Conservation (phyloP, 331 rosid species). For the Prunus yedoensis region DNA sequence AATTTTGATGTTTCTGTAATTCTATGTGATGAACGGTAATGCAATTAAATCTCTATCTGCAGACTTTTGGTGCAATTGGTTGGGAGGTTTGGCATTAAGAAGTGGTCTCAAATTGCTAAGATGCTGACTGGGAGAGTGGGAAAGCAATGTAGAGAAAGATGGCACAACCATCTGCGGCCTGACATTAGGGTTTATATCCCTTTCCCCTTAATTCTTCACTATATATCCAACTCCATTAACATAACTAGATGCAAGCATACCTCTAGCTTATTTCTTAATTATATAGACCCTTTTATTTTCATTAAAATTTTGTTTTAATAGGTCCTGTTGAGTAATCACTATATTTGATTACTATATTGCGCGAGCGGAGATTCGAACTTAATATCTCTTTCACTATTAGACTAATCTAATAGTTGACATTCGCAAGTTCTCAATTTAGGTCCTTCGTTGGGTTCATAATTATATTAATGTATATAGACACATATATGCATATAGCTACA, state of each 20-base stretch:
- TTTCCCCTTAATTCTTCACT: constrained; percentile 8
- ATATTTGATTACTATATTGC: too few relatives aligned
- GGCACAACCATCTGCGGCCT: constrained; percentile 79
- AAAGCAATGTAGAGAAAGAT: constrained; percentile 86
- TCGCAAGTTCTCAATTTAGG: too few relatives aligned
- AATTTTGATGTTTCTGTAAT: too few relatives aligned
- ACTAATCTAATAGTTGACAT: too few relatives aligned
- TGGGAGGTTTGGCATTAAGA: constrained; percentile 38
- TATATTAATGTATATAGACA: neutral
- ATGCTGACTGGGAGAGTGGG: constrained; percentile 58
- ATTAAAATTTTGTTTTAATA: neutral
- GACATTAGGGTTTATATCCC: constrained; percentile 57
- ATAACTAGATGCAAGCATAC: neutral
- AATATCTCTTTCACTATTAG: too few relatives aligned
- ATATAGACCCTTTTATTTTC: neutral
- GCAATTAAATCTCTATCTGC: constrained; percentile 5
- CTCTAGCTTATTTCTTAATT: neutral
- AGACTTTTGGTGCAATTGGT: constrained; percentile 47
- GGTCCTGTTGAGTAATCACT: too few relatives aligned
- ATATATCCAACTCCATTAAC: neutral
- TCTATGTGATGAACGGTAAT: neutral
- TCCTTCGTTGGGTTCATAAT: neutral
- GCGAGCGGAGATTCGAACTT: too few relatives aligned
- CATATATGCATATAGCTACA: neutral
- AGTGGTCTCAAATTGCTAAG: constrained; percentile 62